Conservation (phyloP, 2,329 filamentous ascomycete species). For the Ophiosphaerella herpotricha region DNA sequence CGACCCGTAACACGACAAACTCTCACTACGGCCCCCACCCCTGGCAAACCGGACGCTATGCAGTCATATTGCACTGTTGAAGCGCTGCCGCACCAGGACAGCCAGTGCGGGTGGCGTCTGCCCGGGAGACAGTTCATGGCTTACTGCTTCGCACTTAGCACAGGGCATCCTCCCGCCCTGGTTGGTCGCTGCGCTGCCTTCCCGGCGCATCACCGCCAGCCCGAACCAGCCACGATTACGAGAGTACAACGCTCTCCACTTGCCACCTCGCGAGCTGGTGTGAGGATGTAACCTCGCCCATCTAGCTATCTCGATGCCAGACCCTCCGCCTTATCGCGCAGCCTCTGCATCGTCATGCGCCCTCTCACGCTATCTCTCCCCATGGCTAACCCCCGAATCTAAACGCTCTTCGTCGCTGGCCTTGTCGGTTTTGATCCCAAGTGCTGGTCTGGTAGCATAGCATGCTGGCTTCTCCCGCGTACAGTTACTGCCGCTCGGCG, state of each 20-base stretch:
- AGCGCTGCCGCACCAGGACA: too few species aligned
- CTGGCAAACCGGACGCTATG: too few species aligned
- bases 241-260: slow-evolving; percentile 27
- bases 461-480: slow-evolving; percentile 3
- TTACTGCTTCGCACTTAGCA: background rate
- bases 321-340: slow-evolving; percentile 14
- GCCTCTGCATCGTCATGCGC: background rate
- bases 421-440: slow-evolving; percentile 10
- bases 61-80: too few species aligned
- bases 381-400: slow-evolving; percentile 4
- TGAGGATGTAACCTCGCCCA: slow-evolving; percentile 30
- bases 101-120: slow-evolving; percentile 7
- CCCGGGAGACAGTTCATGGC: slow-evolving; percentile 10
- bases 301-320: slow-evolving; percentile 8
- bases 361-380: slow-evolving; percentile 3
- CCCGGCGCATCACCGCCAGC: slow-evolving; percentile 9
- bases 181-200: slow-evolving; percentile 13
- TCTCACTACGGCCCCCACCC: background rate
- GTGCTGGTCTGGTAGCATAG: slow-evolving; percentile 35
- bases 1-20: slow-evolving; percentile 11
- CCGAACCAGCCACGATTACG: slow-evolving; percentile 25
- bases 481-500: too few species aligned
- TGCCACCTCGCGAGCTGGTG: slow-evolving; percentile 2
- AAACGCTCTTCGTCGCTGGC: slow-evolving; percentile 3
- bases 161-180: background rate